These are phyloP conservation scores for Mortierella antarctica DNA, from an alignment of 192 early-diverging fungal species.

Conservation along the genomic window DNA sequence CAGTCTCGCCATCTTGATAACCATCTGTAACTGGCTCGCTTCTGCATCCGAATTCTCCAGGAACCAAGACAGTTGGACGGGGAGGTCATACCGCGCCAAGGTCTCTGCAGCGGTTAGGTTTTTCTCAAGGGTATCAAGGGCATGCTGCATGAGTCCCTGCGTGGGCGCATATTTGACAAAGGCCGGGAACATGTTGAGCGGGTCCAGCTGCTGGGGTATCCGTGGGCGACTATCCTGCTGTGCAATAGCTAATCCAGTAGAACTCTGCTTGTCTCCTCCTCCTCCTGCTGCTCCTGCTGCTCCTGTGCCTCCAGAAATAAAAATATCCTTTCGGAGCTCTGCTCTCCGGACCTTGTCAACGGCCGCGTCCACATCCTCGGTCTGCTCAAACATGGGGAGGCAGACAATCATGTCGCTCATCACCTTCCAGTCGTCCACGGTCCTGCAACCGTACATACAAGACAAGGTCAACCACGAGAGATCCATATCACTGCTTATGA, in stretches of 20 bases:
- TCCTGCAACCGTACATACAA: constrained; percentile 60
- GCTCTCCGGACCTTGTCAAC: constrained; percentile 31
- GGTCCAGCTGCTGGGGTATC: constrained; percentile 44
- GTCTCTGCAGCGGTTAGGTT: constrained; percentile 72
- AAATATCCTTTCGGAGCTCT: constrained; percentile 42
- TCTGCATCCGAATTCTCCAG: constrained; percentile 59
- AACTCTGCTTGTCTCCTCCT: too few species aligned
- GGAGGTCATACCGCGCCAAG: constrained; percentile 66
- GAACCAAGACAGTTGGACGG: constrained; percentile 70
- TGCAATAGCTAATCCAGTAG: background rate
- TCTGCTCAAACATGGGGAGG: constrained; percentile 61
- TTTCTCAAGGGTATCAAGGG: constrained; percentile 66
- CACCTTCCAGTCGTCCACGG: constrained; percentile 51
- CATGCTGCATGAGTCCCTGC: constrained; percentile 52
- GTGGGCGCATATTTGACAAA: constrained; percentile 52
- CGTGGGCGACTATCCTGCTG: constrained; percentile 3
- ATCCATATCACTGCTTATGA: constrained; percentile 63
- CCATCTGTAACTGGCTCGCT: constrained; percentile 66
- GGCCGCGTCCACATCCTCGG: constrained; percentile 42
- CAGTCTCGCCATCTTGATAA: constrained; percentile 66
- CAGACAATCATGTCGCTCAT: constrained; percentile 66
- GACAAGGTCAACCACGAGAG: constrained; percentile 61
- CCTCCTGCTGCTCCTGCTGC: too few species aligned
- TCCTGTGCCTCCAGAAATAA: constrained; percentile 2
- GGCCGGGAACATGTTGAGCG: constrained; percentile 49